Conservation (phyloP, 202 grass and related monocot genomes). For the Elaeis oleifera region DNA sequence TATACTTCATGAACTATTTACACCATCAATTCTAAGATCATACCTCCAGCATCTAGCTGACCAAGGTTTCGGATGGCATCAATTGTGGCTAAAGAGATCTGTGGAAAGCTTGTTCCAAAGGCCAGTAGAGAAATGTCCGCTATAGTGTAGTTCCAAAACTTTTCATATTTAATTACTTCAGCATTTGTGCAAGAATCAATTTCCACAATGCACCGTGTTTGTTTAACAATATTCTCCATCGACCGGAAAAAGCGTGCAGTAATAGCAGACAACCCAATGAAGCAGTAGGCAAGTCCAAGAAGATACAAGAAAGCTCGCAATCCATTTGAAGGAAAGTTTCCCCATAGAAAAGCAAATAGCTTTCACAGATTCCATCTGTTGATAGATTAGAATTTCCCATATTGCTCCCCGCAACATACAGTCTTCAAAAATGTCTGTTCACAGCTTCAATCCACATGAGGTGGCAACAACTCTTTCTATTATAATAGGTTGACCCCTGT, state of each 20-base stretch:
- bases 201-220: conserved; percentile 34
- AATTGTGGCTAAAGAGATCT: conserved; percentile 80
- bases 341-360: conserved; percentile 41
- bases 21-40: neutral
- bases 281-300: conserved; percentile 55
- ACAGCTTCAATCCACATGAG: too few relatives aligned
- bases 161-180: conserved; percentile 48
- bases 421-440: neutral
- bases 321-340: conserved; percentile 53
- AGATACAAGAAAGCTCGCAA: conserved; percentile 40
- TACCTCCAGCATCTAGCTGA: conserved; percentile 81
- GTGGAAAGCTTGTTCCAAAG: conserved; percentile 90
- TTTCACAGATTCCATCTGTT: conserved; percentile 19
- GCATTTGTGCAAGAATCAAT: conserved; percentile 35
- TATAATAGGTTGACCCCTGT: too few relatives aligned
- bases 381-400: neutral
- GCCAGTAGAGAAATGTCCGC: conserved; percentile 78
- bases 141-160: conserved; percentile 85
- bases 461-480: too few relatives aligned
- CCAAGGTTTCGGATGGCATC: conserved; percentile 69
- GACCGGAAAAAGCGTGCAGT: conserved; percentile 76
- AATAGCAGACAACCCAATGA: conserved; percentile 65
- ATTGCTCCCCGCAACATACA: neutral
- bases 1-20: neutral
- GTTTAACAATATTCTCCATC: conserved; percentile 80